Evolutionary conservation across 2,329 filamentous ascomycete species (phyloP), one percentile per base, ranked within the genome.

Genomic region (Colletotrichum scovillei): DNA sequence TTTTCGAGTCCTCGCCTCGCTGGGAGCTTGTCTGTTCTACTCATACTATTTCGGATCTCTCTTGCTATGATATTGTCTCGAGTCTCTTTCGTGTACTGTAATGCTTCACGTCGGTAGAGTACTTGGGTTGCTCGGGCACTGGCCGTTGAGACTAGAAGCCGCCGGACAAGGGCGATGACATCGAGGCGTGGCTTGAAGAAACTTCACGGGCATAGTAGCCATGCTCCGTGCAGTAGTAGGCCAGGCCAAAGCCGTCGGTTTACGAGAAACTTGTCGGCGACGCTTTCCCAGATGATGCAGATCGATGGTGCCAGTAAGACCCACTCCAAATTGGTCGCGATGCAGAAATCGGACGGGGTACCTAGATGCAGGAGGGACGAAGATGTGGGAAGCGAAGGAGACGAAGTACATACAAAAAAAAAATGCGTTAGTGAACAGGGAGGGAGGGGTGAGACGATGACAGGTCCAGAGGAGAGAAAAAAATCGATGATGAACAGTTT

Each of bases 261-360:
- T 69, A 73, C 70, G 70, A 73, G 66, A 28, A 65, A 65, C 67
- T 65, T 57, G 12, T 70, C 60, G 63, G 59, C 66, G 70, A 62
- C 46, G 49, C 3, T 30, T 56, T 63, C 49, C 52, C 55, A 26
- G 46, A 70, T 6, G 28, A 57, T 49, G 70, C 66, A 65, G 70
- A 73, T 73, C 60, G 62, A 64, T 64, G 32, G 59, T 62, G 55
- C 60, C 46, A 56, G 46, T 14, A 38, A 55, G 70, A 46, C 55
- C 70, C 70, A 69, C 70, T 69, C 66, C 46, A 24, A 70, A 64
- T 56, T 65, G 32, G 60, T 65, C 46, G 60, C 32, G 55, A 46
- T 65, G 66, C 66, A 65, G 69, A 55, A 56, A 64, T 64, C 55
- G 16, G 32, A 65, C 59, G 53, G 66, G 42, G 67, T 19, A 26